These are phyloP conservation scores for Apiotrichum siamense DNA, from an alignment of 1,284 basidiomycete species.

Conservation along the genomic window DNA sequence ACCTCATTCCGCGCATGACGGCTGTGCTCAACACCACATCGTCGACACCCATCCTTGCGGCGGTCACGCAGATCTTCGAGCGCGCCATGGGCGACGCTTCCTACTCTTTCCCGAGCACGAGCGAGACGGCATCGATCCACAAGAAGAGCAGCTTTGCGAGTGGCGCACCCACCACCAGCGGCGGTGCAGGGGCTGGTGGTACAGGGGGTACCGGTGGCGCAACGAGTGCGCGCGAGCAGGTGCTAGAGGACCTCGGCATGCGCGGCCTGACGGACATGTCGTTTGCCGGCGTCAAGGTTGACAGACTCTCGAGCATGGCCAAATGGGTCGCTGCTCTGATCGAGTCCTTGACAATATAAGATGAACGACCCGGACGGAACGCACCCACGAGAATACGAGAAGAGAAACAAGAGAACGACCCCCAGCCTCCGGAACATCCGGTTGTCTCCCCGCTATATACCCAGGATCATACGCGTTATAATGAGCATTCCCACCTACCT, in stretches of 20 bases:
- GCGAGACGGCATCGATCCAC: conserved; percentile 16
- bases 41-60: conserved; percentile 63
- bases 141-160: conserved; percentile 13
- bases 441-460: not conserved
- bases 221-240: conserved; percentile 25
- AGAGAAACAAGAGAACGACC: not conserved
- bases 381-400: not conserved
- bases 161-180: not conserved
- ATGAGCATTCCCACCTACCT: not conserved
- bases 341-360: conserved; percentile 31
- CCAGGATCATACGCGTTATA: conserved; percentile 1
- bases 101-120: conserved; percentile 31
- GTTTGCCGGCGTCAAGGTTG: conserved; percentile 32
- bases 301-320: conserved; percentile 28
- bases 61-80: conserved; percentile 65
- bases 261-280: conserved; percentile 36
- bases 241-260: conserved; percentile 44
- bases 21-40: conserved; percentile 68
- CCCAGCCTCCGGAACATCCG: not conserved
- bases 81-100: conserved; percentile 33
- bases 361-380: not conserved
- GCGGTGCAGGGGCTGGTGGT: no score
- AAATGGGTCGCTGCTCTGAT: conserved; percentile 40
- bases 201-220: no score
- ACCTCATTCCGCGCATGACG: conserved; percentile 68